Percentiles rank a stretch among this genome's conserved stretches.
Evolutionary conservation across 306 rosid species (phyloP).

Genomic region (Sindora glabra): DNA sequence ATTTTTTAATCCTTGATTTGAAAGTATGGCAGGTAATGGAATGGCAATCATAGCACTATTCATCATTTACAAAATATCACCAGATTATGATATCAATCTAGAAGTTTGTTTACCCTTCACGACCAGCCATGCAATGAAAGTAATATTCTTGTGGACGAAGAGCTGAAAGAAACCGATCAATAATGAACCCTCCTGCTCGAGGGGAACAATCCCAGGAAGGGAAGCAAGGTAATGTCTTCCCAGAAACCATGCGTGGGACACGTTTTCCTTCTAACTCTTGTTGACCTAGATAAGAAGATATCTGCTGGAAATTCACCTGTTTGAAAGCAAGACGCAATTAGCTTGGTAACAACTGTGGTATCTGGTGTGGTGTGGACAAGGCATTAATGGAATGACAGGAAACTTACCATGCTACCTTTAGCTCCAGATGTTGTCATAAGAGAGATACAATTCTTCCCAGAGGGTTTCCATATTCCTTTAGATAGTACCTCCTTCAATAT

Average conservation of each 20-base stretch:
- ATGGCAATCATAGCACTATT: not conserved
- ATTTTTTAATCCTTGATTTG: not conserved
- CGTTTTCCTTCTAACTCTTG: slow-evolving; percentile 93
- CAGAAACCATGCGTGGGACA: slow-evolving; percentile 97
- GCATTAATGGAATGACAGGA: not conserved
- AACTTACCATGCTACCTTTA: slow-evolving; percentile 83
- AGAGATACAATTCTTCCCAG: slow-evolving; percentile 80
- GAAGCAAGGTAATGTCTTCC: slow-evolving; percentile 90
- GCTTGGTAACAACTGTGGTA: not conserved
- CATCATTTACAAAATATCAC: not conserved
- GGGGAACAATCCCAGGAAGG: slow-evolving; percentile 95
- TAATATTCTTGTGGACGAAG: slow-evolving; percentile 93
- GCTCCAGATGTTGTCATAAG: slow-evolving; percentile 99
- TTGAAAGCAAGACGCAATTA: slow-evolving; percentile 17
- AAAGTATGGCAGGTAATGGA: not conserved
- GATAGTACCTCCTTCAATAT: slow-evolving; percentile 66
- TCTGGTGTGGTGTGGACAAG: not conserved
- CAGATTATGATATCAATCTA: not conserved
- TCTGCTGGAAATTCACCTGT: slow-evolving; percentile 96
- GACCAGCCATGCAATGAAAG: slow-evolving; percentile 99
- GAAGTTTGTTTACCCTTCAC: slow-evolving; percentile 74
- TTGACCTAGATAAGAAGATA: slow-evolving; percentile 91
- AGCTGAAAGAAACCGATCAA: slow-evolving; percentile 92
- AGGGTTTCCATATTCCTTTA: slow-evolving; percentile 66
- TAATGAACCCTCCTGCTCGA: slow-evolving; percentile 88